Percentiles rank a stretch among this genome's conserved stretches.
phyloP scores from a whole-genome alignment of 164 flowering plant genomes.

The Euptelea pleiosperma region DNA sequence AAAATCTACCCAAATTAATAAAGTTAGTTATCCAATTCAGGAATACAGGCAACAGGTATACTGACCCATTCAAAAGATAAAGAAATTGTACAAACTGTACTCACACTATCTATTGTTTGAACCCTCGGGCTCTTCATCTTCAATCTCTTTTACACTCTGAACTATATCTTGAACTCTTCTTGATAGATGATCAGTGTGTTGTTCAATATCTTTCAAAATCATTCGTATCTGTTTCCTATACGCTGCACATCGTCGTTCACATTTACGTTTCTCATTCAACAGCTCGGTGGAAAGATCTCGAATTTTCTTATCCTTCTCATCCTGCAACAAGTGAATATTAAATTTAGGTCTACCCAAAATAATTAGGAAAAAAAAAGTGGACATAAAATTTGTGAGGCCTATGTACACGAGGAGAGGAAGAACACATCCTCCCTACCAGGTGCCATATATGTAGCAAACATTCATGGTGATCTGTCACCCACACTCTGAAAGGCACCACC shows the following conservation, averaged over 20 bases:
- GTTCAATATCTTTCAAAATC: slow-evolving; percentile 27
- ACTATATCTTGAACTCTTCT: slow-evolving; percentile 31
- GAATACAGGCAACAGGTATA: no score
- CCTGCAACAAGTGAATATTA: slow-evolving; percentile 17
- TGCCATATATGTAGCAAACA: no score
- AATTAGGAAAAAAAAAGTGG: no score
- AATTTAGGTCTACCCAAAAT: neutral
- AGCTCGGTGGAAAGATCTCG: slow-evolving; percentile 33
- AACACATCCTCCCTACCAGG: no score
- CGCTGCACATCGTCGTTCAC: slow-evolving; percentile 33
- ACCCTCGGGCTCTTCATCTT: slow-evolving; percentile 15
- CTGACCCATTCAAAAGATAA: no score
- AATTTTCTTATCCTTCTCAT: slow-evolving; percentile 36
- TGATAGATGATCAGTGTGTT: slow-evolving; percentile 29
- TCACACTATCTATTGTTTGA: no score
- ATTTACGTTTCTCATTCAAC: slow-evolving; percentile 30
- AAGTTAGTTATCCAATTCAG: no score
- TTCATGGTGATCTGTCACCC: no score
- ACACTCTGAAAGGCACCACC: no score
- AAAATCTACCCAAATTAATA: no score
- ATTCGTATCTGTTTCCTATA: slow-evolving; percentile 27
- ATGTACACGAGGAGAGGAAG: no score
- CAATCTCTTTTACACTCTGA: slow-evolving; percentile 27
- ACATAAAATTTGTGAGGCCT: neutral
- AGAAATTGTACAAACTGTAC: no score